Evolutionary conservation across 192 early-diverging fungal species (phyloP), one percentile per base, ranked within the genome.

Genomic region (Paraglomus occultum): DNA sequence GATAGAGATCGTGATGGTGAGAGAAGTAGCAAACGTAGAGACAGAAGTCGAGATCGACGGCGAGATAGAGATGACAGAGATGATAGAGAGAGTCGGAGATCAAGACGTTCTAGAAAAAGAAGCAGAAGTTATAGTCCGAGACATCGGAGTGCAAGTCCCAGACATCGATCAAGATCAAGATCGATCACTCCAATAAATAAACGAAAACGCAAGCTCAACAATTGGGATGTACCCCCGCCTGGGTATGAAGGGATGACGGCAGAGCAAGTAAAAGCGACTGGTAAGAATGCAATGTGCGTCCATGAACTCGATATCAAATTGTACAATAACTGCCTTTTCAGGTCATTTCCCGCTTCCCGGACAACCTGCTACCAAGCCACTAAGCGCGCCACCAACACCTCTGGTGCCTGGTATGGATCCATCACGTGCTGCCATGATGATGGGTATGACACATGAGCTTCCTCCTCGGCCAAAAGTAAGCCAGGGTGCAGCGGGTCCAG

Each of bases 181-280:
- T 70, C 67, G 17, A 39, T 70, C 22, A 70, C 57, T 23, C 95
- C 97, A 14, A 72, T 99, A 18, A 89, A 95, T 71, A 80, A 89
- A 70, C 76, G 93, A 60, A 77, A 77, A 14, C 82, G 89, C 17
- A 94, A 92, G 75, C 85, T 97, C 39, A 87, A 88, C 64, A 87
- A 91, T 75, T 99, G 97, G 97, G 97, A 99, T 80, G 78, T 91
- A 58, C 79, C 93, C 9, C 97, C 97, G 43, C 82, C 85, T 9
- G 95, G 94, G 22, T 97, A 87, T 68, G 94, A 98, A 75, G 88
- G 84, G 51, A 84, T 97, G 78, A 85, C 88, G 23, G 92, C 91
- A 8, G 74, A 80, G 49, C 91, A 97, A 62, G 95, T 92, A 63
- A 99, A 99, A 78, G 83, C 85, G 15, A 90, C 92, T 40, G 95